Evolutionary conservation across 2,329 filamentous ascomycete genomes (phyloP).

Genomic region (Plenodomus lindquistii): DNA sequence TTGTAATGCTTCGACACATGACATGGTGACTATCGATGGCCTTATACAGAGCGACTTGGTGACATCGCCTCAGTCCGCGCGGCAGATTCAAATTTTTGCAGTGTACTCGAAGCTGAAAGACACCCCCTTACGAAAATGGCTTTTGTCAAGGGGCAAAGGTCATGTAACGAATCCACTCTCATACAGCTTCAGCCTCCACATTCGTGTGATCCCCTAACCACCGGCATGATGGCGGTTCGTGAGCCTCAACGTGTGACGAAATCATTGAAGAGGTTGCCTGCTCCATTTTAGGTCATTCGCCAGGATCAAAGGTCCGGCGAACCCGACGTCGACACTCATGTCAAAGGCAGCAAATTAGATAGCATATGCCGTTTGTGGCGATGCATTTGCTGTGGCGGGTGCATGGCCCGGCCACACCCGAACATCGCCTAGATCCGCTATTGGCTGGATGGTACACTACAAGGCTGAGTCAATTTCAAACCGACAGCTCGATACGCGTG

Average conservation of each 20-base stretch:
- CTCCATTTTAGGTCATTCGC: background rate
- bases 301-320: background rate
- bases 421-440: background rate
- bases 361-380: background rate
- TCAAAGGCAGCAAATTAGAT: background rate
- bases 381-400: background rate
- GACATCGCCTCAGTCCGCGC: background rate
- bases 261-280: background rate
- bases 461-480: background rate
- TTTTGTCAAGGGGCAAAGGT: background rate
- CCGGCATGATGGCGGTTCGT: background rate
- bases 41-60: background rate
- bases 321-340: background rate
- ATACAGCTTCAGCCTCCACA: background rate
- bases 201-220: background rate
- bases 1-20: background rate
- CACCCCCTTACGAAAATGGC: background rate
- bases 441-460: background rate
- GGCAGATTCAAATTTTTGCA: too few species aligned
- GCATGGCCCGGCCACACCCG: background rate
- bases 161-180: background rate
- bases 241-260: background rate
- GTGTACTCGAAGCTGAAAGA: background rate
- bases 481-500: background rate
- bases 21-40: background rate